Base-by-base conservation (phyloP, 176 grass and related monocot genomes). In the Musa troglodytarum region DNA sequence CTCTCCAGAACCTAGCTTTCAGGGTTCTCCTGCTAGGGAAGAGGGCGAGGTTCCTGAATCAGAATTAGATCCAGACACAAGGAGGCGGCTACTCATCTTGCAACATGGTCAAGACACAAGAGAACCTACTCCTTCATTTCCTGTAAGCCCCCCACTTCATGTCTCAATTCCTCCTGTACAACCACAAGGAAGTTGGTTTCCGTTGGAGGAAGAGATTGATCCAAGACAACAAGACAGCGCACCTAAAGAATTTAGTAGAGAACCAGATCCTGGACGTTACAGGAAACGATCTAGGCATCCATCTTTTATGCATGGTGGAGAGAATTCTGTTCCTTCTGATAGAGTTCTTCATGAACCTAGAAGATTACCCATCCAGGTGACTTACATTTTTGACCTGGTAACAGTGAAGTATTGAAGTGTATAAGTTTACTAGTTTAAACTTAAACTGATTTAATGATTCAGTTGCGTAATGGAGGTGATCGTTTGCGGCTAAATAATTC, bases 31-130 rank as follows among this genome's bases (percentile, higher is more conserved):
- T 68, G 87, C 81, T 82, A 90, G 82, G 81, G 90, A 97, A 88
- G 90, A 97, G 78, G 90, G 90, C 63, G 90, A 92, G 72, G 90
- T 92, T 80, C 85, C 87, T 63, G 87, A 97, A 73, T 92, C 87
- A 81, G 90, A 97, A 76, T 82, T 97, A 79, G 93, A 92, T 79
- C 93, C 89, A 69, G 86, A 97, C 76, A 92, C 85, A 20, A 87
- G 89, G 79, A 96, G 92, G 84, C 85, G 92, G 64, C 84, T 96
- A 77, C 86, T 96, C 64, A 96, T 96, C 74, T 89, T 96, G 74
- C 92, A 96, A 74, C 87, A 96, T 86, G 92, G 92, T 82, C 92
- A 96, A 83, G 89, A 96, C 76, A 86, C 78, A 54, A 85, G 85
- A 83, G 89, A 96, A 77, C 56, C 82, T 81, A 55, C 82, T 56